phyloP scores from a whole-genome alignment of 768 basidiomycete genomes.

The Guyanaporus albipodus region DNA sequence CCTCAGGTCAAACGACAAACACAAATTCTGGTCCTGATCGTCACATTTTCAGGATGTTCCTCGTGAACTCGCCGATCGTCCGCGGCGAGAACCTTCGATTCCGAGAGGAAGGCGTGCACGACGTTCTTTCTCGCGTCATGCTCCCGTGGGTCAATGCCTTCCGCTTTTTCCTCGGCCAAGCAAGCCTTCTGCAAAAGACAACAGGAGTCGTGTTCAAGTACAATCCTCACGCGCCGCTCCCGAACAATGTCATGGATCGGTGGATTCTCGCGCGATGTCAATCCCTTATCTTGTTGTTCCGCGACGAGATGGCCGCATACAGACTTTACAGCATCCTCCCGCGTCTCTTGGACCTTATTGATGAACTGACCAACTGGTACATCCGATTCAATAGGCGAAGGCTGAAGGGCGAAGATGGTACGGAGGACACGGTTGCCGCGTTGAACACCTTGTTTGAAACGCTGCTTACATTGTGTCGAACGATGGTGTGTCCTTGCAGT shows the following conservation, averaged over 20 bases:
- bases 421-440: conserved; percentile 81
- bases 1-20: neutral
- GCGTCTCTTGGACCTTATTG: conserved; percentile 85
- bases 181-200: conserved; percentile 78
- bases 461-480: conserved; percentile 88
- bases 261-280: conserved; percentile 99
- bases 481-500: conserved; percentile 63
- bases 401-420: conserved; percentile 91
- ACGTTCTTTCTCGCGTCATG: conserved; percentile 94
- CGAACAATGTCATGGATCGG: conserved; percentile 94
- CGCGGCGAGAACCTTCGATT: conserved; percentile 97
- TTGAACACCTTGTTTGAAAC: conserved; percentile 96
- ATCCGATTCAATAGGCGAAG: conserved; percentile 97
- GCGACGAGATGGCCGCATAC: conserved; percentile 95
- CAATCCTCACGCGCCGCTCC: conserved; percentile 77
- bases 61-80: conserved; percentile 98
- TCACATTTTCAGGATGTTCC: conserved; percentile 71
- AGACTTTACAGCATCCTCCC: conserved; percentile 97
- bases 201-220: conserved; percentile 77
- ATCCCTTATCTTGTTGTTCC: conserved; percentile 87
- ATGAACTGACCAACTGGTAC: conserved; percentile 99
- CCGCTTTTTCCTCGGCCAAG: conserved; percentile 98
- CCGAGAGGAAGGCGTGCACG: conserved; percentile 96
- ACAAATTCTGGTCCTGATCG: neutral
- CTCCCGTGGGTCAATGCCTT: conserved; percentile 98